Evolutionary conservation across 306 rosid genomes (phyloP), one percentile per base, ranked within the genome.

Genomic region (Vigna angularis): DNA sequence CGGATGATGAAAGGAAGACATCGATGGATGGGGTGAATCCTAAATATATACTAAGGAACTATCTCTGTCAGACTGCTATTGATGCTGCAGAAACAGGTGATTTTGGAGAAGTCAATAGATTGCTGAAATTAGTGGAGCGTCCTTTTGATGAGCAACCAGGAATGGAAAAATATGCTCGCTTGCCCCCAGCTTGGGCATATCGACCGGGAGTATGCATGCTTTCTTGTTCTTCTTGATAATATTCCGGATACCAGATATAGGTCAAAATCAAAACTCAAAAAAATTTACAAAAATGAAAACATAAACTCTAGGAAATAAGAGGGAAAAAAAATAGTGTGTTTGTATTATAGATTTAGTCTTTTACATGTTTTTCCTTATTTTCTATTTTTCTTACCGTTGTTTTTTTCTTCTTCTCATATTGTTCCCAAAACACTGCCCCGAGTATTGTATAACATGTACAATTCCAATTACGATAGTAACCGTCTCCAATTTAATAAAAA

Each of bases 121-220:
- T 96, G 82, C 98, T 96, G 32, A 90, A 93, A 74, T 74, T 96
- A 77, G 81, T 96, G 87, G 98, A 96, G 81, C 87, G 86, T 32
- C 99, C 99, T 11, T 96, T 76, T 71, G 99, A 96, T 61, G 98
- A 91, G 72, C 99, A 93, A 86, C 98, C 98, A 1, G 98, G 94
- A 86, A 96, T 96, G 99, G 99, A 96, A 80, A 96, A 91, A 74
- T 93, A 96, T 79, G 98, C 99, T 67, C 97, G 98, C 58, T 85
- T 96, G 74, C 99, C 99, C 45, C 99, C 99, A 0, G 98, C 99
- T 11, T 96, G 99, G 99, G 99, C 99, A 34, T 96, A 96, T 83
- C 82, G 99, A 47, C 99, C 99, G 18, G 99, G 99, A 28, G 99
- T 93, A 36, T 84, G 99, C 85, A 93, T 96, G 99, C 98, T 96